Base-by-base conservation (phyloP, 805 yeast genomes). In the Metschnikowia matae region DNA sequence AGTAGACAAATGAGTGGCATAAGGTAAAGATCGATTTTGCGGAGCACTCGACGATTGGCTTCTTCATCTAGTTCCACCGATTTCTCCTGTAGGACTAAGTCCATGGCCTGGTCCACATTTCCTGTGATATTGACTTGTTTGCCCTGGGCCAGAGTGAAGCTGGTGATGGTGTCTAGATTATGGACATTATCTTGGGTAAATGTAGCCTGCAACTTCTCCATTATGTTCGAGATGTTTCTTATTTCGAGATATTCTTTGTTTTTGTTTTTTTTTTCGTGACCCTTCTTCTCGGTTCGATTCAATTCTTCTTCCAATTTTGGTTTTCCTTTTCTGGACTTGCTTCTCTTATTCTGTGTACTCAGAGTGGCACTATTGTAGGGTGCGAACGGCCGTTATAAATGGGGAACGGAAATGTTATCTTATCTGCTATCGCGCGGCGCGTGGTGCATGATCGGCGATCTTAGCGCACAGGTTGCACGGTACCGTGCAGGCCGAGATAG, bases 21-120 rank as follows among this genome's bases (percentile, higher is more conserved):
- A 17, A 82, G 68, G 38, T 74, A 66, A 6, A 49, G 39, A 61
- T 82, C 87, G 23, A 81, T 75, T 58, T 82, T 83, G 58, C 81
- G 52, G 59, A 53, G 69, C n/a, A 82, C 65, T 57, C 76, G 80
- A 15, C 65, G 44, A 32, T 57, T 48, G 31, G 46, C 8, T 53
- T 41, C 37, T 23, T 48, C 38, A 48, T 43, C 48, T 8, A 70
- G 46, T 10, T 46, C 59, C 15, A 71, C 49, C 14, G 52, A 64
- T 46, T 63, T 65, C 21, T 70, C 57, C 38, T 68, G 67, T 42
- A 68, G 48, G 8, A 76, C 78, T 42, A 70, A 56, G 37, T 59
- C 53, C 77, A 77, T 69, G 10, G 82, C 82, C 47, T 68, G 73
- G 56, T 78, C 82, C 18, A 71, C 78, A 52, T 72, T 74, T 8